Evolutionary conservation across 148 eudicot species (phyloP).

Genomic region (Tetragonia tetragonoides): DNA sequence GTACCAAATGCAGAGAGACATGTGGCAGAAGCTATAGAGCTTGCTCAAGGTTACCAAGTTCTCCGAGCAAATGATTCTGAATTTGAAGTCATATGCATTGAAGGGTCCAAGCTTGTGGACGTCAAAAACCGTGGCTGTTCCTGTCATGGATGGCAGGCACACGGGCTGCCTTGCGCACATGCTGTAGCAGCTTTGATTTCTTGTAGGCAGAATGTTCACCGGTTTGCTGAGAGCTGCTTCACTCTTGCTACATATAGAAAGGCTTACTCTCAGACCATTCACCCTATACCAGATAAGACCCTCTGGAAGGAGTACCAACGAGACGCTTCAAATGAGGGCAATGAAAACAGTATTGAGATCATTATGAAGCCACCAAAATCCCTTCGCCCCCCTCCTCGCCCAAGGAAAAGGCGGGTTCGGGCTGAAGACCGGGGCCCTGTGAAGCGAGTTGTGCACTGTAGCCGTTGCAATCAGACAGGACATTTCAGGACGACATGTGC

Average conservation of each 20-base stretch:
- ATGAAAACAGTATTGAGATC: conserved; percentile 9
- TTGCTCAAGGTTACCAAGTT: conserved; percentile 53
- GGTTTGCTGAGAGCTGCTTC: conserved; percentile 68
- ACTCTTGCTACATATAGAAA: conserved; percentile 61
- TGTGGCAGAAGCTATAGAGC: conserved; percentile 56
- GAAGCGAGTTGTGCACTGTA: conserved; percentile 70
- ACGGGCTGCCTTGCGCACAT: conserved; percentile 74
- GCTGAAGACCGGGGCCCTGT: conserved; percentile 39
- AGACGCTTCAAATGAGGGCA: conserved; percentile 22
- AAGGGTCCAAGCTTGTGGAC: conserved; percentile 56
- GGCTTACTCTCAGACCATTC: conserved; percentile 65
- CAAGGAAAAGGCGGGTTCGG: conserved; percentile 50
- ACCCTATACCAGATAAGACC: conserved; percentile 60
- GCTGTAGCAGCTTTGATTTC: conserved; percentile 73
- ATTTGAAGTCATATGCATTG: conserved; percentile 64
- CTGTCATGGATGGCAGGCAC: conserved; percentile 67
- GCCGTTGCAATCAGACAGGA: conserved; percentile 78
- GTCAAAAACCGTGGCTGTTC: conserved; percentile 56
- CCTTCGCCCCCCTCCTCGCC: conserved; percentile 44
- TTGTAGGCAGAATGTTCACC: conserved; percentile 68
- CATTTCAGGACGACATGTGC: conserved; percentile 81
- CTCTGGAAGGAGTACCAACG: conserved; percentile 42
- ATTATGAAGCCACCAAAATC: conserved; percentile 61
- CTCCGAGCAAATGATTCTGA: conserved; percentile 68
- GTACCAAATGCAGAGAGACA: conserved; percentile 64